A percentile compares a stretch with the other conserved stretches of the same genome.
Conservation (phyloP, 108 stramenopile genomes). For the Aurantiochytrium sp. region DNA sequence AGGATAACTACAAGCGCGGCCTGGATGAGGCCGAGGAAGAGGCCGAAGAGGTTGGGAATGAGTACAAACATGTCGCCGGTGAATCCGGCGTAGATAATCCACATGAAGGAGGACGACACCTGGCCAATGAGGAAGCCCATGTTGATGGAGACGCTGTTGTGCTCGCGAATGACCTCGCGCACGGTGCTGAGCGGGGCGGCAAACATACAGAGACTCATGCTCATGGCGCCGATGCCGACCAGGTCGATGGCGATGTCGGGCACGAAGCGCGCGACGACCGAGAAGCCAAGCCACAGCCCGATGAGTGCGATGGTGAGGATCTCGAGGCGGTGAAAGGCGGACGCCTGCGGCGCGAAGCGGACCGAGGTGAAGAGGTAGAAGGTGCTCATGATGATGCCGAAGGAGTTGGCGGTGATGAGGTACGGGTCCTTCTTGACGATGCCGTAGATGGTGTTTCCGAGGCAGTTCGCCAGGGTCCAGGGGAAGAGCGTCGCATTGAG, state of each 20-base stretch:
- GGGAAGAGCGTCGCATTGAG: conserved; percentile 1
- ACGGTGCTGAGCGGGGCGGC: conserved; percentile 8
- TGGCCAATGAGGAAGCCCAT: conserved; percentile 7
- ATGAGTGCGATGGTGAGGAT: neutral
- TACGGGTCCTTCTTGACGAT: conserved; percentile 14
- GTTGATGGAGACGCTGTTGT: conserved; percentile 31
- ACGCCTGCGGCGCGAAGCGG: neutral
- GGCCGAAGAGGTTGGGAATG: neutral
- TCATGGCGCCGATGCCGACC: neutral
- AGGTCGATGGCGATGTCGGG: neutral
- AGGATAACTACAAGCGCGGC: neutral
- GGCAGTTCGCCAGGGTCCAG: neutral
- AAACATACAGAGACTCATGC: conserved; percentile 13
- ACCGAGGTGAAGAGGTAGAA: conserved; percentile 5
- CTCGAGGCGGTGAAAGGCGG: neutral
- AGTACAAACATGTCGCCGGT: neutral
- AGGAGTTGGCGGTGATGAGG: neutral
- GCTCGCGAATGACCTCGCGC: conserved; percentile 18
- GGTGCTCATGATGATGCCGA: neutral
- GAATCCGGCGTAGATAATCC: neutral
- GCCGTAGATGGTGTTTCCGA: conserved; percentile 13
- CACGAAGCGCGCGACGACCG: neutral
- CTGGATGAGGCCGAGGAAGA: conserved; percentile 2
- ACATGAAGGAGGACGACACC: neutral
- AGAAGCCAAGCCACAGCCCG: neutral